These are phyloP conservation scores for Prunus fruticosa DNA, from an alignment of 306 rosid genomes.

Conservation along the genomic window DNA sequence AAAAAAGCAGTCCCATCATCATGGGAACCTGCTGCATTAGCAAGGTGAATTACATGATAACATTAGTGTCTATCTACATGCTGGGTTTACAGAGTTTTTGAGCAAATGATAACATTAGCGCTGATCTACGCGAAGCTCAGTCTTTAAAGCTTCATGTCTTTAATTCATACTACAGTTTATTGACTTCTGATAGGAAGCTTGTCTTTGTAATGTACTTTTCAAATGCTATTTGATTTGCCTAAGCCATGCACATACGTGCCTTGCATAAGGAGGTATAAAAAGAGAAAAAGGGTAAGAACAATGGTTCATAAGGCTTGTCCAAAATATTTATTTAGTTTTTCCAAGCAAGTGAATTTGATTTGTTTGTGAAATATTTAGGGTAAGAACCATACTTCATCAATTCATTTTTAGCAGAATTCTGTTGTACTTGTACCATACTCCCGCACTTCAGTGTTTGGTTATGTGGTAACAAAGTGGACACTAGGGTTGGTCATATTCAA, in stretches of 20 bases:
- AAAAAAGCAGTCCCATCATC: constrained; percentile 79
- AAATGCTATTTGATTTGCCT: background rate
- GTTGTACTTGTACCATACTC: background rate
- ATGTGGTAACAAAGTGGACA: background rate
- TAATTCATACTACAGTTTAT: background rate
- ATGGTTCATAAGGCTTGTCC: background rate
- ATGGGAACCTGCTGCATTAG: constrained; percentile 94
- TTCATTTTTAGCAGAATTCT: background rate
- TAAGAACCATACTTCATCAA: background rate
- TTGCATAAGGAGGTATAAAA: background rate
- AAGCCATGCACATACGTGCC: background rate
- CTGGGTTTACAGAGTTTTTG: constrained; percentile 4
- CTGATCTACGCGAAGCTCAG: constrained; percentile 5
- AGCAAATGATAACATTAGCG: background rate
- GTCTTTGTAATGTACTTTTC: background rate
- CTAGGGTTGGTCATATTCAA: background rate
- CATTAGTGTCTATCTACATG: no score
- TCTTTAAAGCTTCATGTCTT: constrained; percentile 1
- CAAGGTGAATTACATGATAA: constrained; percentile 51
- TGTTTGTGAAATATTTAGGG: background rate
- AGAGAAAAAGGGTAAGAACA: background rate
- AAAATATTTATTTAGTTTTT: background rate
- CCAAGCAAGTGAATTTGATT: background rate
- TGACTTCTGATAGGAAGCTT: background rate
- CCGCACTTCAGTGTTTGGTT: background rate